Conservation (phyloP, 140 eudicot species). For the Flaveria floridana region DNA sequence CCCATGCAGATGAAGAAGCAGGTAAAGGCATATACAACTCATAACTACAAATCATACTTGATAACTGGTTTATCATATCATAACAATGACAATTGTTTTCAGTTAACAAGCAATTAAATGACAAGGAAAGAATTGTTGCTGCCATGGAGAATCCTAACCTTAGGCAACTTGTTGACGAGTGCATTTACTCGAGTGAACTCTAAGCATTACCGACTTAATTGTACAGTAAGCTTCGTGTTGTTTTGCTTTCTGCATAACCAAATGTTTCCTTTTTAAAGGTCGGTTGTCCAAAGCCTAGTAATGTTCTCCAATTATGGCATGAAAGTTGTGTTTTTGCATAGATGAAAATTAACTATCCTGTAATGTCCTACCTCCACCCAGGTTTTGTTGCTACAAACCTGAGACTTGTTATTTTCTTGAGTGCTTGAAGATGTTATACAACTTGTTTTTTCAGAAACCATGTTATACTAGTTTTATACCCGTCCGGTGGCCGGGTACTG, state of each 20-base stretch:
- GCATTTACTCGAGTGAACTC: slow-evolving; percentile 74
- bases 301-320: not conserved
- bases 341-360: no score
- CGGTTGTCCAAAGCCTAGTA: not conserved
- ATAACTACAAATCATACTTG: not conserved
- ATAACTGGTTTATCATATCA: no score
- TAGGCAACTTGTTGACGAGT: slow-evolving; percentile 87
- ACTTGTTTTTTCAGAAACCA: no score
- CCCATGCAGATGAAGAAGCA: slow-evolving; percentile 90
- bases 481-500: no score
- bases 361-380: no score
- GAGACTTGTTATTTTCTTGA: no score
- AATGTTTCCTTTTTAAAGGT: not conserved
- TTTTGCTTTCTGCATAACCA: slow-evolving; percentile 22
- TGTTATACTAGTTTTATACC: no score
- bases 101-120: slow-evolving; percentile 92
- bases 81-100: slow-evolving; percentile 14
- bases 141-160: slow-evolving; percentile 91
- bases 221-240: slow-evolving; percentile 39
- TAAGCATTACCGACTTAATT: slow-evolving; percentile 35
- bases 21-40: slow-evolving; percentile 37
- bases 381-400: no score
- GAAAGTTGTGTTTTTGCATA: no score
- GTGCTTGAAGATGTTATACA: no score
- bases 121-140: slow-evolving; percentile 87